phyloP scores from a whole-genome alignment of 1,284 basidiomycete genomes.

The Naganishia liquefaciens region DNA sequence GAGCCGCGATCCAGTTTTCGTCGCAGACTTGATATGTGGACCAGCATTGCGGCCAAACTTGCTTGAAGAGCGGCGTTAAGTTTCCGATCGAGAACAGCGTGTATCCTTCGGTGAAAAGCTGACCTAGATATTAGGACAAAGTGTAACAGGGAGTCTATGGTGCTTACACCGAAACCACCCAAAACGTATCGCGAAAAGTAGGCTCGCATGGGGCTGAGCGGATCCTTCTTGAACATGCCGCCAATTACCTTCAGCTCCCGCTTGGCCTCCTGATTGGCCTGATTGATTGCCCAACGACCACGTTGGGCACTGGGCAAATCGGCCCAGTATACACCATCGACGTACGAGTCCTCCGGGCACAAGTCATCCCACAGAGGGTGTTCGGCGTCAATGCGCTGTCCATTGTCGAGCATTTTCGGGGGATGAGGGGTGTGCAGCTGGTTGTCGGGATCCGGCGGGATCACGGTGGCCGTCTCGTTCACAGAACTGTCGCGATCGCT shows the following conservation, averaged over 20 bases:
- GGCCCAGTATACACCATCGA: constrained; percentile 51
- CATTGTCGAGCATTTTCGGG: constrained; percentile 23
- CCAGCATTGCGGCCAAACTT: constrained; percentile 60
- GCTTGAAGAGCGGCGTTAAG: constrained; percentile 55
- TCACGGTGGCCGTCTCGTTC: constrained; percentile 21
- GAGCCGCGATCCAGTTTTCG: constrained; percentile 55
- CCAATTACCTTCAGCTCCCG: constrained; percentile 56
- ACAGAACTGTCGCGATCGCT: constrained; percentile 8
- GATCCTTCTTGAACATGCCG: constrained; percentile 58
- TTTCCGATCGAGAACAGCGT: constrained; percentile 61
- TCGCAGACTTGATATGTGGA: constrained; percentile 54
- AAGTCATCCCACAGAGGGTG: constrained; percentile 53
- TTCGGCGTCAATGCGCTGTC: constrained; percentile 30
- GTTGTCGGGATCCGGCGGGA: constrained; percentile 21
- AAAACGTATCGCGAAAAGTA: constrained; percentile 59
- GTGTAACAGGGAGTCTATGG: too few relatives aligned
- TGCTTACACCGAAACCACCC: constrained; percentile 55
- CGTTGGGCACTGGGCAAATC: constrained; percentile 48
- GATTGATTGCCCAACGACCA: constrained; percentile 53
- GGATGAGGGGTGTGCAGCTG: constrained; percentile 25
- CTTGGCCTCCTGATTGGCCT: constrained; percentile 54
- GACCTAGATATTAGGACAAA: background rate
- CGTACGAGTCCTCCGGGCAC: constrained; percentile 50
- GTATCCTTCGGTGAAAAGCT: constrained; percentile 58
- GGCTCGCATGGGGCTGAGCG: constrained; percentile 52